These are phyloP conservation scores for Citrus mangshanensis DNA, from an alignment of 345 rosid species.

Conservation along the genomic window DNA sequence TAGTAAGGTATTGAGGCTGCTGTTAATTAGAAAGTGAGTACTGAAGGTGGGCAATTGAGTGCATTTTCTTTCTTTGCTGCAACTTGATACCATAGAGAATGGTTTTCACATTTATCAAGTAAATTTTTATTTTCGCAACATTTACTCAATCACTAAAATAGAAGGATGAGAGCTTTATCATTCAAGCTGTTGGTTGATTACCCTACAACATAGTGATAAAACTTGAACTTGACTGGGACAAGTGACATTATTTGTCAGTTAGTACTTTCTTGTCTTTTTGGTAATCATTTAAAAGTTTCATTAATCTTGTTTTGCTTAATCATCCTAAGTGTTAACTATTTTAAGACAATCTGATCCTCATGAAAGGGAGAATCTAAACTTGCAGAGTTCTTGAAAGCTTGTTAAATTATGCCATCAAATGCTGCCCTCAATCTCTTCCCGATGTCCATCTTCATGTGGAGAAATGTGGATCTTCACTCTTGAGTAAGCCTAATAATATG, in stretches of 20 bases:
- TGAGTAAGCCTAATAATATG: slow-evolving; percentile 30
- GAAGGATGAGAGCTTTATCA: not conserved
- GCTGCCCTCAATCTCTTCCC: slow-evolving; percentile 60
- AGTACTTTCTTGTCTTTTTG: not conserved
- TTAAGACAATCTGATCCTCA: not conserved
- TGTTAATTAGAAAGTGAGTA: not conserved
- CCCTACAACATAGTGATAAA: not conserved
- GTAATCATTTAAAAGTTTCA: not conserved
- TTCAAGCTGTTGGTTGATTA: not conserved
- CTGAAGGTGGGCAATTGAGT: not conserved
- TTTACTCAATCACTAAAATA: not conserved
- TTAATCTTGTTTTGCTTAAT: not conserved
- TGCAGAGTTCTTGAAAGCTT: slow-evolving; percentile 78
- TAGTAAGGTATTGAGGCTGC: not conserved
- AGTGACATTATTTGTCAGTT: not conserved
- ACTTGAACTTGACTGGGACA: not conserved
- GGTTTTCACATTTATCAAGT: not conserved
- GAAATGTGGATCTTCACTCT: slow-evolving; percentile 35
- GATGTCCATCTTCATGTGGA: slow-evolving; percentile 53
- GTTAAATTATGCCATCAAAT: slow-evolving; percentile 48
- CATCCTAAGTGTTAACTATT: not conserved
- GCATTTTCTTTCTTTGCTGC: not conserved
- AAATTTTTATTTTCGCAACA: not conserved
- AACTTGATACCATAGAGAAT: not conserved
- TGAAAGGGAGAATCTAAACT: slow-evolving; percentile 25